Evolutionary conservation across 441 rosid species (phyloP), one percentile per base, ranked within the genome.

Genomic region (Gossypium gossypioides): DNA sequence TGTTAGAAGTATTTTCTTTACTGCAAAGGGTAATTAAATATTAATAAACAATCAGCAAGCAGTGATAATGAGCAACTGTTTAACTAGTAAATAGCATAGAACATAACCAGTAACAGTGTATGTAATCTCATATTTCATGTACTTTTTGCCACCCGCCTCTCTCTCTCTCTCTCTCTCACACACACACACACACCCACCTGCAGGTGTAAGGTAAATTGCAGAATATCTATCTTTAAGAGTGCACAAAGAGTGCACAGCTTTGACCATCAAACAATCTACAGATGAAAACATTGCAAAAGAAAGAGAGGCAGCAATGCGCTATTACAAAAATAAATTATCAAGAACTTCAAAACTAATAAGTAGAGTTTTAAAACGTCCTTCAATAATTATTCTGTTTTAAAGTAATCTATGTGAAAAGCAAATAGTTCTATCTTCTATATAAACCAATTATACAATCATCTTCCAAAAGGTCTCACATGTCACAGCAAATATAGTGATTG

Each of bases 1-100:
- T 87, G 77, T 62, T 84, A 2, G 79, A 42, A 75, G 72, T 79
- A 67, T 77, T 86, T 69, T 89, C 92, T 78, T 89, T 87, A 85
- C 99, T 94, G 89, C 84, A 79, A 80, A 74, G 32, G 68, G 60
- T 51, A 13, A 27, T 68, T 50, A 68, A 27, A 51, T 68, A 27
- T 50, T 22, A 46, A 16, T 25, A 24, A 59, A 15, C 25, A 71
- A 44, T 16, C 59, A 60, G 42, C 58, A 46, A 18, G 51, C 5
- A 71, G 10, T 0, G 15, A 59, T 8, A 22, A 57, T 8, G 34
- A 42, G 24, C 13, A 24, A 15, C 16, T n/a, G 9, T 44, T 25
- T 8, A 51, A 50, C 56, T 22, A 22, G n/a, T 21, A 22, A 46
- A 46, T 46, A 24, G 21, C 19, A 46, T 8, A 66, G 24, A 25